These are phyloP conservation scores for Pseudisothecium myosuroides DNA, from an alignment of 225 moss, liverwort and hornwort genomes.

Conservation along the genomic window DNA sequence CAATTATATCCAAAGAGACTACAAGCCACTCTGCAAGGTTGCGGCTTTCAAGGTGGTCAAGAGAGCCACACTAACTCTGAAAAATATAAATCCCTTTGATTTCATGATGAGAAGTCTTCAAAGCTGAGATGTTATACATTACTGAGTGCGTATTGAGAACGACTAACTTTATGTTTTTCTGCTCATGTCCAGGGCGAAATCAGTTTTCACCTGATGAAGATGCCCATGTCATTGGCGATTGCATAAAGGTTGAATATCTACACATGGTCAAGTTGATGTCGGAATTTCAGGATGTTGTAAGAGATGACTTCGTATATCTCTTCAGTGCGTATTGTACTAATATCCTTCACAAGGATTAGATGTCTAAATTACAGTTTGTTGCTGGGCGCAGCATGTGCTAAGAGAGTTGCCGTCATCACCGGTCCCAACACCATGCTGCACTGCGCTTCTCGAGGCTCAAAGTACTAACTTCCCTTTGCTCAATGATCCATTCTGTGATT, in stretches of 20 bases:
- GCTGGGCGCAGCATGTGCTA: constrained; percentile 62
- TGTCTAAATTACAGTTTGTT: not conserved
- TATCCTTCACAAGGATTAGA: not conserved
- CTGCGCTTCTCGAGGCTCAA: constrained; percentile 92
- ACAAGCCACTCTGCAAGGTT: not conserved
- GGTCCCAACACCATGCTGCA: constrained; percentile 91
- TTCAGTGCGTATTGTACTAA: not conserved
- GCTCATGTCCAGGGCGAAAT: constrained; percentile 30
- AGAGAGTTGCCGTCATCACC: constrained; percentile 92
- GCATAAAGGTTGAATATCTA: constrained; percentile 62
- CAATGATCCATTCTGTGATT: not conserved
- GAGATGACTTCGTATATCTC: not conserved
- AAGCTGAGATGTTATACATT: not conserved
- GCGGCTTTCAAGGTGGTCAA: not conserved
- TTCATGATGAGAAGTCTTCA: not conserved
- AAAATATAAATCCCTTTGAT: not conserved
- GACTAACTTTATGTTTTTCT: not conserved
- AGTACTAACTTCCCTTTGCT: constrained; percentile 13
- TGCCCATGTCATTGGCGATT: constrained; percentile 96
- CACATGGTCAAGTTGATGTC: not conserved
- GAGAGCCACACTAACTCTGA: not conserved
- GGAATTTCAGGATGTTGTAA: not conserved
- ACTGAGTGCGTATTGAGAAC: not conserved
- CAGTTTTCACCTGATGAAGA: constrained; percentile 88
- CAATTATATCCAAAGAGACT: not conserved